Base-by-base conservation (phyloP, 768 basidiomycete species). In the Mrakia blollopis region DNA sequence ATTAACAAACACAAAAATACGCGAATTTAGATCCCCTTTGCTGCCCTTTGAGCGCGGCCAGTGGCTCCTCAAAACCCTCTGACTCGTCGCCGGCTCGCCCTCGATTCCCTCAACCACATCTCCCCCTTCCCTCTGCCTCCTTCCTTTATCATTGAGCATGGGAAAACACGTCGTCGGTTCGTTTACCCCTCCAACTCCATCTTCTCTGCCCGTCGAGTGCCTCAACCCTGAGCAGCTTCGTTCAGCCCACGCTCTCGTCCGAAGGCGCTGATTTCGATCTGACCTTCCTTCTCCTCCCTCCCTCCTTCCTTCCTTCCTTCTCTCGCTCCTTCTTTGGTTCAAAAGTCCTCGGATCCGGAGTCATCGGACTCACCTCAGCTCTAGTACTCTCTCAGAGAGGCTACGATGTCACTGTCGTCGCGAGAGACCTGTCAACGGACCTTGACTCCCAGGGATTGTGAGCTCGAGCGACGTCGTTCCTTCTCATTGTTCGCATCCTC, bases 281-380 rank as follows among this genome's bases (percentile, higher is more conserved):
- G 39, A 7, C 39, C n/a, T 32, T 67, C 32, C 47, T 25, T 67
- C 35, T 47, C 16, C 10, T 30, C 35, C 35, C 9, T 50, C 62
- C 68, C 14, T 28, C 35, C 23, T 37, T 39, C 13, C 16, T 37
- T 30, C 13, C 30, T 60, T 7, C 18, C 16, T n/a, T 25, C 6
- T 5, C 14, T 44, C 39, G 39, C 44, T 44, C 14, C 44, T 44
- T 44, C n/a, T n/a, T n/a, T n/a, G n/a, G n/a, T n/a, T n/a, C n/a
- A n/a, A n/a, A n/a, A 65, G 76, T 77, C 23, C 68, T 77, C 39
- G 76, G 76, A 47, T 57, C 76, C 6, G 76, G 76, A 28, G 76
- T 77, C 52, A 11, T 77, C 47, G 76, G 76, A 21, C 67, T 69
- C 62, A 77, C 71, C 10, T 62, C 72, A 16, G 76, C 76, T 6